phyloP scores from a whole-genome alignment of 345 rosid genomes.

The Eutrema heterophyllum region DNA sequence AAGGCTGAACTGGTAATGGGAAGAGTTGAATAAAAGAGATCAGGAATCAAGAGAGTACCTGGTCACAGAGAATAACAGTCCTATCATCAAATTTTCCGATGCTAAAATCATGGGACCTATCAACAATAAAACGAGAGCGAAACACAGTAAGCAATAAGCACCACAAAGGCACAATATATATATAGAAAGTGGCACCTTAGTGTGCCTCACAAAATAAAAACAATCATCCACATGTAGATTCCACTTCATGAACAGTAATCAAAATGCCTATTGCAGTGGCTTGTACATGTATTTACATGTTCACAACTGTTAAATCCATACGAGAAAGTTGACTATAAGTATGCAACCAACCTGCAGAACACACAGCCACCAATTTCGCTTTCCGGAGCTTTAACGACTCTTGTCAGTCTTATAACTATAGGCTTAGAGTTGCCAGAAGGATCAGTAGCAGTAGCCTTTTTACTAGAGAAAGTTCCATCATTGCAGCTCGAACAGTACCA shows the following conservation, averaged over 20 bases:
- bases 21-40: background rate
- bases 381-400: constrained; percentile 72
- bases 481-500: constrained; percentile 83
- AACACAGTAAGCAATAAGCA: background rate
- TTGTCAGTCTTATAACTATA: constrained; percentile 53
- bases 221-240: background rate
- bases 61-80: constrained; percentile 92
- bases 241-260: background rate
- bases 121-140: constrained; percentile 3
- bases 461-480: constrained; percentile 41
- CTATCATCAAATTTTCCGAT: constrained; percentile 62
- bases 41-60: constrained; percentile 47
- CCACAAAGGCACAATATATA: background rate
- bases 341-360: constrained; percentile 72
- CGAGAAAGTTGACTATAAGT: background rate
- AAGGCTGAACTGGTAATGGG: background rate
- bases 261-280: background rate
- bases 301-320: background rate
- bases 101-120: constrained; percentile 79
- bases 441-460: constrained; percentile 38
- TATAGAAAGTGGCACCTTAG: background rate
- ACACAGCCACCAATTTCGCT: constrained; percentile 88
- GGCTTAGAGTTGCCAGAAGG: constrained; percentile 40
- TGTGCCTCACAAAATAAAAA: background rate
- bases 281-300: background rate